A percentile compares a stretch with the other conserved stretches of the same genome.
phyloP scores from a whole-genome alignment of 2,329 filamentous ascomycete genomes.

The Taxawa tesnikishii region DNA sequence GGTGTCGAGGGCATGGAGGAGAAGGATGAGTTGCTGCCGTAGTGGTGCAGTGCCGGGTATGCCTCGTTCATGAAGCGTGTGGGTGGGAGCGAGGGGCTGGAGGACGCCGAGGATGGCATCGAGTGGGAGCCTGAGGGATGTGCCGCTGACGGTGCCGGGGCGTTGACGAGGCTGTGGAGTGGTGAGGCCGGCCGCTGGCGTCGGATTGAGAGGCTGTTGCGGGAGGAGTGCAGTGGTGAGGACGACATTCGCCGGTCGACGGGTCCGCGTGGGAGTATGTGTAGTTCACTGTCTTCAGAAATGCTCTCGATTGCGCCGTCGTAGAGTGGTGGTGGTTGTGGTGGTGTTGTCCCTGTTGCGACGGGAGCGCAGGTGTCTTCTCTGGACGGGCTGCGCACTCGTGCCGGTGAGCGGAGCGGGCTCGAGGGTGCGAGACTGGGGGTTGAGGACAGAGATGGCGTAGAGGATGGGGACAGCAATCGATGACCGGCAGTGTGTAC shows the following conservation, averaged over 20 bases:
- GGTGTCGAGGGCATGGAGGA: conserved; percentile 55
- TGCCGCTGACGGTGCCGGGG: no score
- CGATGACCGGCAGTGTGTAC: conserved; percentile 21
- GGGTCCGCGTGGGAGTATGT: conserved; percentile 28
- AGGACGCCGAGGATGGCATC: conserved; percentile 13
- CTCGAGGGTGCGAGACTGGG: conserved; percentile 29
- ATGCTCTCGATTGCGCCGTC: conserved; percentile 26
- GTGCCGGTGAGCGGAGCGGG: conserved; percentile 28
- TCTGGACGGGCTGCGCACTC: conserved; percentile 4
- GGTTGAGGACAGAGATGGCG: conserved; percentile 17
- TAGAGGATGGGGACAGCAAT: conserved; percentile 19
- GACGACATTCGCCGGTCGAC: conserved; percentile 10
- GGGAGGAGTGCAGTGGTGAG: conserved; percentile 10
- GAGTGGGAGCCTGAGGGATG: conserved; percentile 7
- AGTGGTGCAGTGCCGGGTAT: conserved; percentile 27
- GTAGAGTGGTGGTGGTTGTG: conserved; percentile 17
- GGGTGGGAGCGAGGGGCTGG: conserved; percentile 31
- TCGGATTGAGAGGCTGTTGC: conserved; percentile 21
- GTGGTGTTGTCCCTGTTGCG: conserved; percentile 12
- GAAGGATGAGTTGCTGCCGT: conserved; percentile 28
- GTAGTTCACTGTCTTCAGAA: conserved; percentile 36
- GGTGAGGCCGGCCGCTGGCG: conserved; percentile 32
- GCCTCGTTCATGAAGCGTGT: conserved; percentile 33
- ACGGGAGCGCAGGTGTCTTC: conserved; percentile 11
- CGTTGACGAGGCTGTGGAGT: conserved; percentile 25